phyloP scores from a whole-genome alignment of 2,329 filamentous ascomycete genomes.

The Chaetomium globosum region DNA sequence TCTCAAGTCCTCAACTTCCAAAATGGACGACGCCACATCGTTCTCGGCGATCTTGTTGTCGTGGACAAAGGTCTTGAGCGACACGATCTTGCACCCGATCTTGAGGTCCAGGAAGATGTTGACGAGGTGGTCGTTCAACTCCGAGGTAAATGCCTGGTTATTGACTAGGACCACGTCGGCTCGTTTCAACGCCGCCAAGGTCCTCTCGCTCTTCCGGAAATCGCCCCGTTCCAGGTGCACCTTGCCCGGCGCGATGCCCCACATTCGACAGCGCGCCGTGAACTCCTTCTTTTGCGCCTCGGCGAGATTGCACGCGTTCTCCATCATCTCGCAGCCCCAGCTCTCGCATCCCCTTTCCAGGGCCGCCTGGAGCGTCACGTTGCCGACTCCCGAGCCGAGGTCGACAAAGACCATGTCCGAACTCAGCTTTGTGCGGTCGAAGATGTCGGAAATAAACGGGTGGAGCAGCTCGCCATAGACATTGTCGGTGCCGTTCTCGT shows the following conservation, averaged over 20 bases:
- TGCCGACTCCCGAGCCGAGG: slow-evolving; percentile 92
- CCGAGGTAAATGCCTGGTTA: slow-evolving; percentile 92
- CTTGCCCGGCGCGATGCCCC: slow-evolving; percentile 79
- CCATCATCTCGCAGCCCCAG: slow-evolving; percentile 97
- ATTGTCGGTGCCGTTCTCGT: slow-evolving; percentile 88
- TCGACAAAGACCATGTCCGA: slow-evolving; percentile 90
- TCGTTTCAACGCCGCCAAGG: slow-evolving; percentile 72
- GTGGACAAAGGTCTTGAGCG: slow-evolving; percentile 86
- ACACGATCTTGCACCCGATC: slow-evolving; percentile 84
- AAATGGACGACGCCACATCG: slow-evolving; percentile 78
- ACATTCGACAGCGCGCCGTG: slow-evolving; percentile 78
- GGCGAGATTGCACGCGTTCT: slow-evolving; percentile 81
- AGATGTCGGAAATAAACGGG: slow-evolving; percentile 79
- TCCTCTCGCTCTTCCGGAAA: slow-evolving; percentile 73
- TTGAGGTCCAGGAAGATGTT: slow-evolving; percentile 94
- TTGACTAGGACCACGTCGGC: slow-evolving; percentile 98
- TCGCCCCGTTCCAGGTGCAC: slow-evolving; percentile 82
- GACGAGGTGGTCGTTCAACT: slow-evolving; percentile 81
- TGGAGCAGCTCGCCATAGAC: slow-evolving; percentile 92
- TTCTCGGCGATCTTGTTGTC: slow-evolving; percentile 75
- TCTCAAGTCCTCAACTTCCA: slow-evolving; percentile 69
- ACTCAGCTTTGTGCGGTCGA: slow-evolving; percentile 74
- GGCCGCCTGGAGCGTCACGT: slow-evolving; percentile 91
- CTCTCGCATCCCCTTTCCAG: slow-evolving; percentile 91
- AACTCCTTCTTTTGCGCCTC: slow-evolving; percentile 82